Evolutionary conservation across 1,139 yeast species (phyloP), one percentile per base, ranked within the genome.

Genomic region (Yamadazyma triangularis): DNA sequence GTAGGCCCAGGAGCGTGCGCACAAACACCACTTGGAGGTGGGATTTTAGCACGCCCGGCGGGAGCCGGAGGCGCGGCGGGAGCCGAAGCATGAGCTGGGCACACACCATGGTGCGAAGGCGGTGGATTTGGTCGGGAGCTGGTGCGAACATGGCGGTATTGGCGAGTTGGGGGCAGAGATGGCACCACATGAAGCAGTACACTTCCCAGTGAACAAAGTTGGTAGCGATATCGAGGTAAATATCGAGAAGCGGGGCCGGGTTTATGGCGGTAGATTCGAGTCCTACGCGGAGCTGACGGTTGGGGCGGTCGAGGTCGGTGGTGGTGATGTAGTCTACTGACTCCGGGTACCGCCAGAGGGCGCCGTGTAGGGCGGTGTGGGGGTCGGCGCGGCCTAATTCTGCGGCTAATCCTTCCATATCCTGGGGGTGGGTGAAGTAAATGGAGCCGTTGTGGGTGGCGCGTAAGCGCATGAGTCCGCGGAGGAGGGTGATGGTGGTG

Each of bases 141-240:
- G 63, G 55, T 23, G 51, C 50, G 42, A 82, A 83, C 8, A 86
- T 56, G 12, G 62, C 64, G 40, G 79, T 54, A 44, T 81, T 81
- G 3, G 88, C 65, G 22, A 87, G 50, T 48, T 86, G 95, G 0
- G 85, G 73, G 42, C 87, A 79, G 35, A 83, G 66, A 51, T 82
- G 88, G 0, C 83, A 76, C 66, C 84, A 64, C 1, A 78, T 55
- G 45, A 67, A 81, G 0, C 88, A 76, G 48, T 78, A 85, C 1
- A 78, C 53, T 38, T 82, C 91, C 89, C 91, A 84, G 35, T 73
- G 70, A 14, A 73, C 61, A 25, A 79, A 81, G 10, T 64, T 59
- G n/a, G n/a, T n/a, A n/a, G n/a, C n/a, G n/a, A n/a, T n/a, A n/a
- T n/a, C n/a, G n/a, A n/a, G n/a, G n/a, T n/a, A n/a, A n/a, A n/a